phyloP scores from a whole-genome alignment of 495 filamentous ascomycete genomes.

The Durotheca rogersii region DNA sequence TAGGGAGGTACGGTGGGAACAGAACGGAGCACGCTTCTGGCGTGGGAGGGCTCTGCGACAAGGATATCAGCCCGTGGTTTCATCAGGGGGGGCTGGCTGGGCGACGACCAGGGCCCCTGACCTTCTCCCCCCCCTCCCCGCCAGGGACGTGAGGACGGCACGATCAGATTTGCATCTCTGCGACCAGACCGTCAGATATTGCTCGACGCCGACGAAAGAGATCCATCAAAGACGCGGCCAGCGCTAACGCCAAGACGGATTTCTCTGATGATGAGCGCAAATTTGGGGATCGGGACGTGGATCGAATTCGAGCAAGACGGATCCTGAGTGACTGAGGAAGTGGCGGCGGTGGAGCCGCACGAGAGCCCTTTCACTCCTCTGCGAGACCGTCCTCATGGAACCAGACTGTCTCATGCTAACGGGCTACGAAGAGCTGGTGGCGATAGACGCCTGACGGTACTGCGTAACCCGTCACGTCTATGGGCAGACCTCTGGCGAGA shows the following conservation, averaged over 20 bases:
- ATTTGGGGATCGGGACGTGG: constrained; percentile 5
- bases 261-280: constrained; percentile 9
- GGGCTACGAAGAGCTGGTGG: constrained; percentile 17
- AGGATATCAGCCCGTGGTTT: constrained; percentile 40
- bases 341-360: constrained; percentile 9
- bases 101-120: constrained; percentile 23
- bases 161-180: constrained; percentile 30
- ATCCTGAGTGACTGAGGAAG: constrained; percentile 5
- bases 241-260: constrained; percentile 20
- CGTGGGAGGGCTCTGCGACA: constrained; percentile 38
- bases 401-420: constrained; percentile 31
- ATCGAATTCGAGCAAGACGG: constrained; percentile 6
- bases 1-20: constrained; percentile 30
- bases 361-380: constrained; percentile 30
- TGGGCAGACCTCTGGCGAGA: background rate
- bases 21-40: constrained; percentile 25
- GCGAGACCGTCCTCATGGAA: constrained; percentile 30
- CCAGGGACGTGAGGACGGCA: constrained; percentile 23
- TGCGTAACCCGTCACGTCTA: constrained; percentile 23
- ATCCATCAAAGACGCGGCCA: constrained; percentile 17
- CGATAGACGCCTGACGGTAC: constrained; percentile 26
- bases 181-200: constrained; percentile 6
- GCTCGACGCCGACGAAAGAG: constrained; percentile 15
- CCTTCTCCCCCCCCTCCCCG: background rate
- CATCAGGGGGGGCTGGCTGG: constrained; percentile 36